phyloP scores from a whole-genome alignment of 2,329 filamentous ascomycete species.

The Aureobasidium sp. region DNA sequence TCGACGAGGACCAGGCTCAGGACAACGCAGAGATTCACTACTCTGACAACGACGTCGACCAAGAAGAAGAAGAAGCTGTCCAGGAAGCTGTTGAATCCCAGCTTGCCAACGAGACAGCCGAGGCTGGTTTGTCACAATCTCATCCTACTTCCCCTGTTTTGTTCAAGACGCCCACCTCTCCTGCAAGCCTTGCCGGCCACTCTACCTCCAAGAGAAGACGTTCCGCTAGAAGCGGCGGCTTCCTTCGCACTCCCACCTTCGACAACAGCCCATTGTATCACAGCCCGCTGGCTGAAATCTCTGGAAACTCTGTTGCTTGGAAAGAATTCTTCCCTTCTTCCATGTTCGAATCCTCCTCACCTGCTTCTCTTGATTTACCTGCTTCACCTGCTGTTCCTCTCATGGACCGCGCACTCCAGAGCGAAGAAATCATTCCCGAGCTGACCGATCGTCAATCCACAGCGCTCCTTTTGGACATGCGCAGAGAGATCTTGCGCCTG shows the following conservation, averaged over 20 bases:
- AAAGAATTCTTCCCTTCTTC: not conserved
- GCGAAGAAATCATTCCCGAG: not conserved
- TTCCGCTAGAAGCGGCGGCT: not conserved
- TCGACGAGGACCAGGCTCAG: not conserved
- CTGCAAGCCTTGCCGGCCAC: not conserved
- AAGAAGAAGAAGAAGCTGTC: slow-evolving; percentile 5
- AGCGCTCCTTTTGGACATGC: slow-evolving; percentile 11
- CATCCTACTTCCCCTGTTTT: not conserved
- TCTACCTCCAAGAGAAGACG: not conserved
- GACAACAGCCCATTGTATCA: not conserved
- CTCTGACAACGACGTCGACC: not conserved
- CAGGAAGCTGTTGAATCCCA: slow-evolving; percentile 2
- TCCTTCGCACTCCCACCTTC: not conserved
- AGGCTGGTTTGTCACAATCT: slow-evolving; percentile 8
- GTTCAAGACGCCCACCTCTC: not conserved
- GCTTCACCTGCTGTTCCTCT: not conserved
- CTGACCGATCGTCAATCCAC: slow-evolving; percentile 1
- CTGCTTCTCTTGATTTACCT: not conserved
- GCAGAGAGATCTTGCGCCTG: slow-evolving; percentile 8
- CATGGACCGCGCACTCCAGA: not conserved
- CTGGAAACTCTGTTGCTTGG: not conserved
- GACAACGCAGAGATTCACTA: not conserved
- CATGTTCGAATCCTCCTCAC: not conserved
- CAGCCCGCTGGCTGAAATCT: not conserved
- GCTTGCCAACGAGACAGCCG: slow-evolving; percentile 3